phyloP scores from a whole-genome alignment of 1,284 basidiomycete genomes.

The Rhodotorula sp. region DNA sequence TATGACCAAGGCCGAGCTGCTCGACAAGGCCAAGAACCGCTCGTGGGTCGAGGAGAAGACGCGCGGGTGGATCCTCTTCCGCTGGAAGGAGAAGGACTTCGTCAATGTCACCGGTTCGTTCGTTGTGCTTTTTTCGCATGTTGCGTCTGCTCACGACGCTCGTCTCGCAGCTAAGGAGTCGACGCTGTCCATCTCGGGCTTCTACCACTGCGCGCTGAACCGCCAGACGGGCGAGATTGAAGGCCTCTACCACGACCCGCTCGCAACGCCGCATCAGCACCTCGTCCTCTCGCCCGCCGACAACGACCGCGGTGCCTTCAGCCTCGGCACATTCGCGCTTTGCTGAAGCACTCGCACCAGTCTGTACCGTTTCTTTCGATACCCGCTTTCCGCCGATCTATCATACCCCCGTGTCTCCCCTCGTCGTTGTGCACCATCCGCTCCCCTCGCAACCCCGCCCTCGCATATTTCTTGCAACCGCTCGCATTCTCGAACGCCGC shows the following conservation, averaged over 20 bases:
- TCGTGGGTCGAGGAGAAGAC: slow-evolving; percentile 28
- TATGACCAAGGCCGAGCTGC: slow-evolving; percentile 23
- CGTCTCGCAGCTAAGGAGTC: slow-evolving; percentile 22
- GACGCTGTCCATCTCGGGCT: slow-evolving; percentile 31
- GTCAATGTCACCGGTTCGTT: slow-evolving; percentile 30
- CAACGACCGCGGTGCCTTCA: slow-evolving; percentile 2
- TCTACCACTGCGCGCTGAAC: slow-evolving; percentile 31
- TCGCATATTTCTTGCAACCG: neutral
- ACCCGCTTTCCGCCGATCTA: neutral
- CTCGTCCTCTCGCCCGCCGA: slow-evolving; percentile 21
- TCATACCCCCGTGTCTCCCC: neutral
- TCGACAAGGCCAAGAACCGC: neutral
- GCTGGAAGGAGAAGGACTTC: slow-evolving; percentile 40
- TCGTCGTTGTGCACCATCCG: neutral
- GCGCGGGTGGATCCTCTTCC: slow-evolving; percentile 35
- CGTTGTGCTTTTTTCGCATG: no score
- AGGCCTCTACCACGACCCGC: slow-evolving; percentile 38
- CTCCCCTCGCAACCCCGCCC: neutral
- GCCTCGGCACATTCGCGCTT: slow-evolving; percentile 1
- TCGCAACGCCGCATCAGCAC: slow-evolving; percentile 32
- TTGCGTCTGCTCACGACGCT: neutral
- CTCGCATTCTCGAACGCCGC: neutral
- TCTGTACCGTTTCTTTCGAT: neutral
- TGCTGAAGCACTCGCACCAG: neutral
- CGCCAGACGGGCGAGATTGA: slow-evolving; percentile 35